Conservation (phyloP, 352 stramenopile species). For the Phytophthora gonapodyides region DNA sequence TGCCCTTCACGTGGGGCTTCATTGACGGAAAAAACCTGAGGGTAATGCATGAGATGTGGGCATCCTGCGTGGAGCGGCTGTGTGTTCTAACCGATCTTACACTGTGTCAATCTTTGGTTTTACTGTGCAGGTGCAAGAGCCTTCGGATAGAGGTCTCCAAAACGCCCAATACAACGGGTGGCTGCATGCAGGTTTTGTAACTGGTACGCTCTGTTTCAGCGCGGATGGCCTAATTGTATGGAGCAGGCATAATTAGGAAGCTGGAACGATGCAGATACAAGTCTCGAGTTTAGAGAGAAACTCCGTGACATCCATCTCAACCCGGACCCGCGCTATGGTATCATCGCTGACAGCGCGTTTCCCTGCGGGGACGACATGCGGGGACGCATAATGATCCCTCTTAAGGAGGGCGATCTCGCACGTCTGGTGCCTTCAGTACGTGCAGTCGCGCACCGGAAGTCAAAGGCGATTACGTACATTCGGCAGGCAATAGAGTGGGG, state of each 20-base stretch:
- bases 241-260: slow-evolving; percentile 20
- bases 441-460: background rate
- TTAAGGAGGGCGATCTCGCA: slow-evolving; percentile 12
- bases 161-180: slow-evolving; percentile 26
- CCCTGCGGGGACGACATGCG: background rate
- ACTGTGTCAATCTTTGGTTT: background rate
- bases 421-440: background rate
- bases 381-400: background rate
- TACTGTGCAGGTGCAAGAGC: background rate
- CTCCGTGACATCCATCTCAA: slow-evolving; percentile 1
- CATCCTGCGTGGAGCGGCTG: too few relatives aligned
- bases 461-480: background rate
- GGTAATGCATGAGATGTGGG: background rate
- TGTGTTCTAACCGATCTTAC: too few relatives aligned
- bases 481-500: slow-evolving; percentile 5
- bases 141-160: slow-evolving; percentile 7
- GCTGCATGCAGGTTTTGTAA: slow-evolving; percentile 27
- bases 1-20: slow-evolving; percentile 4
- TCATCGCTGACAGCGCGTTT: slow-evolving; percentile 18
- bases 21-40: slow-evolving; percentile 20
- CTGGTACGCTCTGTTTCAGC: slow-evolving; percentile 18
- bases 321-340: slow-evolving; percentile 7
- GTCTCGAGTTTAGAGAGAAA: slow-evolving; percentile 1
- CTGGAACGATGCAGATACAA: slow-evolving; percentile 25
- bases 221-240: slow-evolving; percentile 22